Percentiles rank a stretch among this genome's conserved stretches.
phyloP scores from a whole-genome alignment of 176 grass and related monocot genomes.

The Zea mays region DNA sequence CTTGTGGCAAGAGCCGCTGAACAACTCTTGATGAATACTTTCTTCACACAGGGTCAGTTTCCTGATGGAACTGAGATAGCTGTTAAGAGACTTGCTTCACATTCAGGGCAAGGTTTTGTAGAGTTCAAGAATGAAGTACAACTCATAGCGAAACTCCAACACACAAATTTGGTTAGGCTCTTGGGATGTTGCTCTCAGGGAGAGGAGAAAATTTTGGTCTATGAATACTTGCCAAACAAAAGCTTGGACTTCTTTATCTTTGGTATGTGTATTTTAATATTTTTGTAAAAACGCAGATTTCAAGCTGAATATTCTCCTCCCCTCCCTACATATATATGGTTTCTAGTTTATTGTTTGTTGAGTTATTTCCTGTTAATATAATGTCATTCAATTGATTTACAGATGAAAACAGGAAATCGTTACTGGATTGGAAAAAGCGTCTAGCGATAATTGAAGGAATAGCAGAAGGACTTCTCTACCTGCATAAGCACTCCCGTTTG shows the following conservation, averaged over 20 bases:
- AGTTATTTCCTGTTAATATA: not conserved
- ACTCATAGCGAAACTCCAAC: conserved; percentile 42
- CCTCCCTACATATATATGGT: not conserved
- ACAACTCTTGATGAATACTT: not conserved
- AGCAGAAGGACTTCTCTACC: conserved; percentile 51
- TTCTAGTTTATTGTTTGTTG: not conserved
- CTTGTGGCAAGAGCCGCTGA: not conserved
- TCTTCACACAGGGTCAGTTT: conserved; percentile 27
- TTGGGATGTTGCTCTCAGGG: conserved; percentile 43
- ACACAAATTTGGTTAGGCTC: conserved; percentile 41
- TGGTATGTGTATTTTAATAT: conserved; percentile 29
- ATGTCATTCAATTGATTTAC: conserved; percentile 11
- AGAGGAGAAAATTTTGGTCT: conserved; percentile 59
- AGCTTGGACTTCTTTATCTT: conserved; percentile 69
- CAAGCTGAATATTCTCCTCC: not conserved
- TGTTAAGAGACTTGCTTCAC: conserved; percentile 36
- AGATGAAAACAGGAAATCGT: conserved; percentile 36
- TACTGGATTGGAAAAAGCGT: conserved; percentile 41
- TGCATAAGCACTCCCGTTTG: conserved; percentile 50
- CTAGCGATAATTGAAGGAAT: conserved; percentile 39
- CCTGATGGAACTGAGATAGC: conserved; percentile 24
- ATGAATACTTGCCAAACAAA: conserved; percentile 72
- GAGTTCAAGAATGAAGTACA: conserved; percentile 39
- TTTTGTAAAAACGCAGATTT: not conserved
- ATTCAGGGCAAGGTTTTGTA: conserved; percentile 37